Evolutionary conservation across 768 basidiomycete genomes (phyloP), one percentile per base, ranked within the genome.

Genomic region (Lyophyllum atratum): DNA sequence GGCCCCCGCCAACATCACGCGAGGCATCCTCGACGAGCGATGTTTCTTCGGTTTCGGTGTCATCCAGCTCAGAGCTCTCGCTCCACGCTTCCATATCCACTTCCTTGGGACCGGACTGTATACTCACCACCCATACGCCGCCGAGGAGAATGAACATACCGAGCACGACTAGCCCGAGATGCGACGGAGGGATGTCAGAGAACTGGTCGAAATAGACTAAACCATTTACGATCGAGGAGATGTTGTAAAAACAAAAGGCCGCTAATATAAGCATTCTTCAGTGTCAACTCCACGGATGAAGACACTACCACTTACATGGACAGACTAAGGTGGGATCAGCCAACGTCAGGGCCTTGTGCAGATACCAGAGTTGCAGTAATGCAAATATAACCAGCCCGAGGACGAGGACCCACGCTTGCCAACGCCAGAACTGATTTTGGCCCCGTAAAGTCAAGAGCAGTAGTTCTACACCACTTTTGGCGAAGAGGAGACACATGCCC

Each of bases 231-330:
- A 98, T 96, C 22, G 91, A 92, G 2, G 92, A 93, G 14, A 95
- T 70, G 68, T 96, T 98, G 74, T 96, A 98, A 71, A 94, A 93
- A 71, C 93, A 96, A 74, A 96, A 98, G 5, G 94, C 93, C 68
- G 93, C 87, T 85, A 63, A 24, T 52, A 58, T 53, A 56, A 55
- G n/a, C 55, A 70, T 39, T 62, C 57, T 22, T 54, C 9, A 64
- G 39, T 21, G 26, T 39, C 65, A 58, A 37, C 56, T 58, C 24
- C 24, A 21, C 55, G 22, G 53, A 50, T 24, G 21, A 22, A 45
- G 46, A 15, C 21, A 15, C 45, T 48, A 52, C 25, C 10, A 81
- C 89, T 74, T 67, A 90, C 90, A 81, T 48, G 93, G 93, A 69
- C 92, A 93, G 29, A 95, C 90, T 47, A 93, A 72, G 0, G 89